A percentile compares a stretch with the other conserved stretches of the same genome.
phyloP scores from a whole-genome alignment of 2,329 filamentous ascomycete genomes.

The Xylariaceae sp. region DNA sequence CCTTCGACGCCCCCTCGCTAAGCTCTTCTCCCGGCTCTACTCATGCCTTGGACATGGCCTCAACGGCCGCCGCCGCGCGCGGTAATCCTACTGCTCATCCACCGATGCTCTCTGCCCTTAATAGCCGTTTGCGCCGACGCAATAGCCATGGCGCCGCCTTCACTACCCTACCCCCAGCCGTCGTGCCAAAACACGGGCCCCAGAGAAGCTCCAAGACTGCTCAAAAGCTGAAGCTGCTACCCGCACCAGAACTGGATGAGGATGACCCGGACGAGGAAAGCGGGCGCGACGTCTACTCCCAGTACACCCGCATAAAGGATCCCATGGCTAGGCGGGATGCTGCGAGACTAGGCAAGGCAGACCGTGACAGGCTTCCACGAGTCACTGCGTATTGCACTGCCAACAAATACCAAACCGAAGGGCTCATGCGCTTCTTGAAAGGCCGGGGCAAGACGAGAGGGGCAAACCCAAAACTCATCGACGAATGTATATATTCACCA shows the following conservation, averaged over 20 bases:
- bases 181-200: slow-evolving; percentile 73
- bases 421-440: slow-evolving; percentile 86
- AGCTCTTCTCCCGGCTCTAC: slow-evolving; percentile 29
- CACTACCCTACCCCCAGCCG: slow-evolving; percentile 36
- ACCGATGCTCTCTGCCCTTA: slow-evolving; percentile 72
- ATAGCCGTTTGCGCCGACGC: slow-evolving; percentile 80
- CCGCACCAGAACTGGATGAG: slow-evolving; percentile 79
- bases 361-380: slow-evolving; percentile 78
- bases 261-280: slow-evolving; percentile 75
- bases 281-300: slow-evolving; percentile 91
- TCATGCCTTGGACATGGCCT: slow-evolving; percentile 31
- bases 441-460: slow-evolving; percentile 72
- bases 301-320: slow-evolving; percentile 97
- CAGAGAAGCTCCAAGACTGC: slow-evolving; percentile 93
- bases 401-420: slow-evolving; percentile 85
- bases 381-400: slow-evolving; percentile 98
- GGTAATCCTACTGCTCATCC: slow-evolving; percentile 33
- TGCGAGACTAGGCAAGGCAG: slow-evolving; percentile 86
- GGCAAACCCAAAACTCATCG: slow-evolving; percentile 84
- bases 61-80: slow-evolving; percentile 30
- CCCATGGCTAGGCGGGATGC: slow-evolving; percentile 89
- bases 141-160: slow-evolving; percentile 73
- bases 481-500: slow-evolving; percentile 96
- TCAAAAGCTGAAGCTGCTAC: slow-evolving; percentile 95
- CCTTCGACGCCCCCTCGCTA: slow-evolving; percentile 44